A percentile compares a stretch with the other conserved stretches of the same genome.
Conservation (phyloP, 1,284 basidiomycete species). For the Sparassis latifolia region DNA sequence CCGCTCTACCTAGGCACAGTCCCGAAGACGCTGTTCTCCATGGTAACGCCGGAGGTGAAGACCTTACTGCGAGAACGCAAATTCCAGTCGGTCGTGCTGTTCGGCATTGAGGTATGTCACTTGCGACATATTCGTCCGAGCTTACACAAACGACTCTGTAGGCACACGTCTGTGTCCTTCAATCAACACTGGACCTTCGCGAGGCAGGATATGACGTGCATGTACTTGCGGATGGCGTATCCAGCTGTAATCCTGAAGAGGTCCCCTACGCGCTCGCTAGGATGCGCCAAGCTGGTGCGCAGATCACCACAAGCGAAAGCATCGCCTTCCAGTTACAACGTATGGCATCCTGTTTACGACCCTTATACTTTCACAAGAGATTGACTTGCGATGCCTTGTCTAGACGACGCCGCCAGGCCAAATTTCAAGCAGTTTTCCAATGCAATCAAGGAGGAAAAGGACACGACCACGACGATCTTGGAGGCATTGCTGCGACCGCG, state of each 20-base stretch:
- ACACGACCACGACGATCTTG: slow-evolving; percentile 34
- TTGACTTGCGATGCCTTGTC: slow-evolving; percentile 1
- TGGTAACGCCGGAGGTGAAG: slow-evolving; percentile 68
- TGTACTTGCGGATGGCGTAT: slow-evolving; percentile 81
- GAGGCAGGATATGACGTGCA: slow-evolving; percentile 50
- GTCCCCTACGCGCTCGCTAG: slow-evolving; percentile 55
- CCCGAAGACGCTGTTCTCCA: slow-evolving; percentile 78
- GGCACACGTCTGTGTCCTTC: slow-evolving; percentile 82
- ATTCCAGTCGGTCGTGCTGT: slow-evolving; percentile 62
- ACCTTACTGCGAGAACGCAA: slow-evolving; percentile 42
- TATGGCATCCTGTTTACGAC: slow-evolving; percentile 20
- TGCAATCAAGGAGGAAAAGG: slow-evolving; percentile 75
- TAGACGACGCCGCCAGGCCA: slow-evolving; percentile 59
- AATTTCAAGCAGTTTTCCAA: slow-evolving; percentile 72
- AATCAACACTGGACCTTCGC: slow-evolving; percentile 70
- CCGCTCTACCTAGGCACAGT: slow-evolving; percentile 52
- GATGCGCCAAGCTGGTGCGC: slow-evolving; percentile 71
- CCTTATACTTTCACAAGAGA: not conserved
- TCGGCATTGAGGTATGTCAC: slow-evolving; percentile 75
- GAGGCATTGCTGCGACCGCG: not conserved
- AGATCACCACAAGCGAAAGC: slow-evolving; percentile 80
- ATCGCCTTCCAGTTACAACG: slow-evolving; percentile 73
- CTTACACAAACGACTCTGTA: not conserved
- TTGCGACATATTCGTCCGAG: not conserved
- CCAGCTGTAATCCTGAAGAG: slow-evolving; percentile 72